phyloP scores from a whole-genome alignment of 345 rosid species.

The Gossypium raimondii region DNA sequence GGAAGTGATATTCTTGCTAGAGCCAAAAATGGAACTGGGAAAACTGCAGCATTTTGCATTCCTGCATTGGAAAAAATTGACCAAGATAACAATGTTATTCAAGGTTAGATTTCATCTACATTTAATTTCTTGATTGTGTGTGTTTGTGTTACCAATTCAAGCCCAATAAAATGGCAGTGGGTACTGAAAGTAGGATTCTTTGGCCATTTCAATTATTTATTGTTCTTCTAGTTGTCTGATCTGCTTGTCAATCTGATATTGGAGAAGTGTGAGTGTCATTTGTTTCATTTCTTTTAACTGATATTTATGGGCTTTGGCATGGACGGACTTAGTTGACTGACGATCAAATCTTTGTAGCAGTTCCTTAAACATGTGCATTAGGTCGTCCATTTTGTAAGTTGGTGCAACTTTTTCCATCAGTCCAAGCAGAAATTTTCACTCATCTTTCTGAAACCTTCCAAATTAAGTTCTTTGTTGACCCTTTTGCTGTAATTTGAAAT shows the following conservation, averaged over 20 bases:
- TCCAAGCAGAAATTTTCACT: background rate
- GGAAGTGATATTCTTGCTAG: slow-evolving; percentile 99
- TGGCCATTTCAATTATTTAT: background rate
- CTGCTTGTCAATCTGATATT: background rate
- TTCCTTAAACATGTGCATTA: slow-evolving; percentile 6
- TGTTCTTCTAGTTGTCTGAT: slow-evolving; percentile 5
- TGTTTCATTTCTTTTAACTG: background rate
- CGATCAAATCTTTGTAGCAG: background rate
- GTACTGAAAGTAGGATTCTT: background rate
- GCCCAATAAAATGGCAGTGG: background rate
- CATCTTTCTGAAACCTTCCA: background rate
- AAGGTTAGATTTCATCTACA: slow-evolving; percentile 48
- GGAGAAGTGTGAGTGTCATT: background rate
- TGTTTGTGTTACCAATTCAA: background rate
- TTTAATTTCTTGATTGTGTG: background rate
- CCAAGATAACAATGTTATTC: slow-evolving; percentile 86
- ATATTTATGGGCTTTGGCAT: background rate
- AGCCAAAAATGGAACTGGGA: slow-evolving; percentile 99
- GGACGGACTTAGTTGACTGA: background rate
- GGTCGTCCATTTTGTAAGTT: background rate
- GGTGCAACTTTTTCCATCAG: background rate
- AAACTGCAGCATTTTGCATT: slow-evolving; percentile 97
- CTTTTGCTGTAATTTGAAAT: background rate
- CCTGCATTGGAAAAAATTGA: slow-evolving; percentile 98
- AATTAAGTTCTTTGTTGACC: background rate